These are phyloP conservation scores for Ananas comosus DNA, from an alignment of 176 grass and related monocot species.

Conservation along the genomic window DNA sequence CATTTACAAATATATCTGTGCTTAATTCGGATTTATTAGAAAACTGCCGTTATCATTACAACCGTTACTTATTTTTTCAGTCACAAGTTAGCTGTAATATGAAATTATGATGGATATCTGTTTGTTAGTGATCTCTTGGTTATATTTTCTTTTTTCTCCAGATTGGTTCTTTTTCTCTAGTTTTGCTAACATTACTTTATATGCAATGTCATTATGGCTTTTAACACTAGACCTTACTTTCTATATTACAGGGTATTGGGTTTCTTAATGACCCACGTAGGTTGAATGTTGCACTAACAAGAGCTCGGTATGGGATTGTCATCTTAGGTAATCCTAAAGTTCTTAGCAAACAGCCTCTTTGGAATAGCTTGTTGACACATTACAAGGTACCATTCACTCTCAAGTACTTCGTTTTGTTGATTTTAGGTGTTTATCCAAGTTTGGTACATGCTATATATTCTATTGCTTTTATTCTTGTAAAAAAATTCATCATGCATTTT, in stretches of 20 bases:
- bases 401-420: background rate
- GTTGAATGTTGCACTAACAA: conserved; percentile 97
- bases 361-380: conserved; percentile 99
- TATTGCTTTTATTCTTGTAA: too few relatives aligned
- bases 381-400: conserved; percentile 58
- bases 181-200: background rate
- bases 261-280: conserved; percentile 99
- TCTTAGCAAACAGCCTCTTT: conserved; percentile 95
- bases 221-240: background rate
- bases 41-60: background rate
- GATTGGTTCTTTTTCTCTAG: background rate
- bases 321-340: conserved; percentile 99
- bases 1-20: background rate
- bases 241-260: conserved; percentile 66
- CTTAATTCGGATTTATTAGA: background rate
- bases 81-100: background rate
- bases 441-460: background rate
- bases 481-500: too few relatives aligned
- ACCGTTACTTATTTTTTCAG: too few relatives aligned
- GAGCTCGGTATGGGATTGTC: conserved; percentile 95
- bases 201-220: background rate
- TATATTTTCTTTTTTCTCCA: conserved; percentile 11
- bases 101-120: background rate
- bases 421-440: background rate
- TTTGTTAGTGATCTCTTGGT: background rate